These are phyloP conservation scores for Vigna hirtella DNA, from an alignment of 306 rosid species.

Conservation along the genomic window DNA sequence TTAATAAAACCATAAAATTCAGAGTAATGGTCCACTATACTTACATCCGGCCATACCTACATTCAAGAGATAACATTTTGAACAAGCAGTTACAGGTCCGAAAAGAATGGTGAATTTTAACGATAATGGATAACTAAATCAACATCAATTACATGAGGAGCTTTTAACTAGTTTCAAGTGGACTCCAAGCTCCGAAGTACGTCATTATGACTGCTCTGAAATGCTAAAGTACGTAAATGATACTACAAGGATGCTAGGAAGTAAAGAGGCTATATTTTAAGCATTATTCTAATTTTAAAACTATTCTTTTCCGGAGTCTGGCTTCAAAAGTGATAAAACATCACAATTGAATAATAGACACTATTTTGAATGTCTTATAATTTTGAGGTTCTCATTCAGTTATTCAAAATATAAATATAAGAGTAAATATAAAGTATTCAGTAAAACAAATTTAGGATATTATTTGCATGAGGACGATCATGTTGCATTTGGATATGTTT, in stretches of 20 bases:
- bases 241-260: slow-evolving; percentile 7
- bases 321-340: too few relatives aligned
- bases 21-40: slow-evolving; percentile 19
- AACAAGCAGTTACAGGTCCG: slow-evolving; percentile 41
- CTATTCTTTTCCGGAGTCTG: too few relatives aligned
- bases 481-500: too few relatives aligned
- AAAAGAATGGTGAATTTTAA: slow-evolving; percentile 17
- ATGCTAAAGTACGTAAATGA: slow-evolving; percentile 38
- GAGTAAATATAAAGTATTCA: too few relatives aligned
- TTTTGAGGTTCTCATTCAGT: too few relatives aligned
- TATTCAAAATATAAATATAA: too few relatives aligned
- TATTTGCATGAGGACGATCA: too few relatives aligned
- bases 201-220: slow-evolving; percentile 86
- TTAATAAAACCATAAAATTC: slow-evolving; percentile 25
- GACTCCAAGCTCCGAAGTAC: slow-evolving; percentile 90
- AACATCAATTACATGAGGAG: slow-evolving; percentile 89
- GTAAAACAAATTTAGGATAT: too few relatives aligned
- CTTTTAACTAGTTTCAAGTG: slow-evolving; percentile 87
- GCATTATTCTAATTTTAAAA: too few relatives aligned
- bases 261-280: too few relatives aligned
- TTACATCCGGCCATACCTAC: slow-evolving; percentile 84
- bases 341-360: too few relatives aligned
- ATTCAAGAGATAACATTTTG: slow-evolving; percentile 46
- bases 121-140: slow-evolving; percentile 33
- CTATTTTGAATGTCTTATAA: too few relatives aligned